Conservation (phyloP, 2,329 filamentous ascomycete genomes). For the Colletotrichum spinosum region DNA sequence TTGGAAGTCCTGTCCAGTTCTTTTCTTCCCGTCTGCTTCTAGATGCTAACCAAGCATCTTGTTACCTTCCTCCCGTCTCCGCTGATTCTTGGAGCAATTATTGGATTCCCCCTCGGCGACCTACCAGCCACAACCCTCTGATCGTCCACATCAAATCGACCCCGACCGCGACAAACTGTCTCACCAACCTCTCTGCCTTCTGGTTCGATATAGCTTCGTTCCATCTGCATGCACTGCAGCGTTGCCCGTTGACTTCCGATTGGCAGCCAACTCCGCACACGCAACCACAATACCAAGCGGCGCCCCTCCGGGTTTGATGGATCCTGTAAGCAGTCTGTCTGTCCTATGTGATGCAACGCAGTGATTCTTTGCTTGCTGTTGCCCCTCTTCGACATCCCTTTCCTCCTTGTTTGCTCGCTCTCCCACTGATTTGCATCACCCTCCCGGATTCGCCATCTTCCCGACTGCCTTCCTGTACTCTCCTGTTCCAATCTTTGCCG, state of each 20-base stretch:
- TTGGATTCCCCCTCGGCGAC: no score
- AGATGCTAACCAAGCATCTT: no score
- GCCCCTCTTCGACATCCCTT: no score
- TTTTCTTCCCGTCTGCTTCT: no score
- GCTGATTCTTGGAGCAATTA: no score
- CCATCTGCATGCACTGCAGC: conserved; percentile 32
- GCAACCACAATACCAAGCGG: conserved; percentile 1
- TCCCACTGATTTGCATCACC: no score
- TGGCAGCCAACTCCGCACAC: conserved; percentile 12
- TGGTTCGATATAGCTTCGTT: conserved; percentile 30
- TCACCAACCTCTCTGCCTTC: conserved; percentile 16
- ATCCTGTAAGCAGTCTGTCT: conserved; percentile 14
- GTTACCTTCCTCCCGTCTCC: no score
- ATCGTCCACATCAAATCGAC: neutral
- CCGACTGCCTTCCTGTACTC: neutral
- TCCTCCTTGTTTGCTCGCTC: no score
- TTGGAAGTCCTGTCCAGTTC: no score
- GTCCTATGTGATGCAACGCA: neutral
- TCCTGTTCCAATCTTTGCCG: no score
- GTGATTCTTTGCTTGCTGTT: no score
- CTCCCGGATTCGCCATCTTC: neutral
- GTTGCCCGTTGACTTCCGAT: conserved; percentile 23
- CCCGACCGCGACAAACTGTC: neutral
- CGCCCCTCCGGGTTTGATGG: conserved; percentile 27
- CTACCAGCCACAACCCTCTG: neutral